Conservation (phyloP, 345 rosid species). For the Gossypium thurberi region DNA sequence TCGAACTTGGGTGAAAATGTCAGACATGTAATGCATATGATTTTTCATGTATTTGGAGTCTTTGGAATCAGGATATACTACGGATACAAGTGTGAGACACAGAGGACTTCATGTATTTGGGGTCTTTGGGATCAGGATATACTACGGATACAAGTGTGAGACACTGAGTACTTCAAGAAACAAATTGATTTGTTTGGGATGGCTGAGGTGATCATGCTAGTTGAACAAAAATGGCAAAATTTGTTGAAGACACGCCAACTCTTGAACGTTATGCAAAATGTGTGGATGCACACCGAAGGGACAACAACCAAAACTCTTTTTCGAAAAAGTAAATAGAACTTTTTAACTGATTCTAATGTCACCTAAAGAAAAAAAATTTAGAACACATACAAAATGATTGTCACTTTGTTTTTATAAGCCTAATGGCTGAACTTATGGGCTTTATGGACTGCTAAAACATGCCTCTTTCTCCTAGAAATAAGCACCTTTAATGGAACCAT, state of each 20-base stretch:
- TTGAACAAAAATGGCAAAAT: neutral
- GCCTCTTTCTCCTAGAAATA: constrained; percentile 18
- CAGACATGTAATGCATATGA: neutral
- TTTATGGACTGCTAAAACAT: constrained; percentile 21
- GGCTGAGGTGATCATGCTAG: neutral
- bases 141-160: neutral
- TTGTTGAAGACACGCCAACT: neutral
- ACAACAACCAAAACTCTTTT: neutral
- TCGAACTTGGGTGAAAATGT: neutral
- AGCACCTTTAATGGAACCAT: constrained; percentile 20
- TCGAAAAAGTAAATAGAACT: neutral
- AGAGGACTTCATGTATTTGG: neutral
- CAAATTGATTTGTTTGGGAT: neutral
- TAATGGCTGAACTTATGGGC: neutral
- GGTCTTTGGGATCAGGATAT: neutral
- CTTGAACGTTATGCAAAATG: neutral
- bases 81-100: neutral
- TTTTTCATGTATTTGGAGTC: neutral
- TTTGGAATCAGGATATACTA: neutral
- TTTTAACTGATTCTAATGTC: constrained; percentile 10
- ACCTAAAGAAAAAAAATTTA: neutral
- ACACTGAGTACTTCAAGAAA: neutral
- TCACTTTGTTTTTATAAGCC: constrained; percentile 10
- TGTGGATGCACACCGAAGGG: neutral
- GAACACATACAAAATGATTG: neutral